These are phyloP conservation scores for Polyporus tsugae DNA, from an alignment of 1,284 basidiomycete species.

Conservation along the genomic window DNA sequence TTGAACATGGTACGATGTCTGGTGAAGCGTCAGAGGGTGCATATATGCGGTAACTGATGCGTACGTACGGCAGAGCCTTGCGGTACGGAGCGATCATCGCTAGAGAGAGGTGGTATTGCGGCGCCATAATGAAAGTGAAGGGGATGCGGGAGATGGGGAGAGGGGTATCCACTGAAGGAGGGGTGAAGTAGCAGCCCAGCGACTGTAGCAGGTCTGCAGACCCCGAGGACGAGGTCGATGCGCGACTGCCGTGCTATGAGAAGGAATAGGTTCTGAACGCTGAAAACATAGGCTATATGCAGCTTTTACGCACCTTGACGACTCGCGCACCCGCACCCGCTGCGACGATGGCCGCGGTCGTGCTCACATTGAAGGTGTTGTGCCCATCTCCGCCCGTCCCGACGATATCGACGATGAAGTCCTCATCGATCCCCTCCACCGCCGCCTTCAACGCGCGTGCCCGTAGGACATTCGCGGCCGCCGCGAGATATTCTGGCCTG, in stretches of 20 bases:
- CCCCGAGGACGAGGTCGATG: constrained; percentile 94
- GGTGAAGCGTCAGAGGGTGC: neutral
- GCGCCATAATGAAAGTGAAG: constrained; percentile 94
- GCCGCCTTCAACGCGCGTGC: constrained; percentile 69
- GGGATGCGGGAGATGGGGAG: constrained; percentile 68
- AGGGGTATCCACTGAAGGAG: constrained; percentile 65
- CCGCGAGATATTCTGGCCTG: constrained; percentile 77
- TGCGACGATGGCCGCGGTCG: constrained; percentile 93
- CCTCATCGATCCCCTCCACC: constrained; percentile 63
- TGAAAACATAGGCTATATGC: neutral
- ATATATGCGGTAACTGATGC: neutral
- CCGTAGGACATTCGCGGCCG: constrained; percentile 79
- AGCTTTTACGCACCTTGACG: constrained; percentile 73
- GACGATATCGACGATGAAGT: constrained; percentile 81
- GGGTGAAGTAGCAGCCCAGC: constrained; percentile 83
- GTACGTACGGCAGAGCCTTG: constrained; percentile 76
- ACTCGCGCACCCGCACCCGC: constrained; percentile 94
- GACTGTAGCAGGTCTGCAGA: constrained; percentile 93
- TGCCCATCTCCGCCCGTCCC: constrained; percentile 96
- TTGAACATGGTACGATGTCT: constrained; percentile 95
- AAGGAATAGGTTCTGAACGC: neutral
- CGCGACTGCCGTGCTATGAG: constrained; percentile 89
- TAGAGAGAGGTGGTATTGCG: constrained; percentile 92
- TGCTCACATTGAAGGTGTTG: constrained; percentile 98
- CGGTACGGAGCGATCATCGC: constrained; percentile 88